Percentiles rank a stretch among this genome's conserved stretches.
phyloP scores from a whole-genome alignment of 2,329 filamentous ascomycete species.

The Pezicula carpinea region DNA sequence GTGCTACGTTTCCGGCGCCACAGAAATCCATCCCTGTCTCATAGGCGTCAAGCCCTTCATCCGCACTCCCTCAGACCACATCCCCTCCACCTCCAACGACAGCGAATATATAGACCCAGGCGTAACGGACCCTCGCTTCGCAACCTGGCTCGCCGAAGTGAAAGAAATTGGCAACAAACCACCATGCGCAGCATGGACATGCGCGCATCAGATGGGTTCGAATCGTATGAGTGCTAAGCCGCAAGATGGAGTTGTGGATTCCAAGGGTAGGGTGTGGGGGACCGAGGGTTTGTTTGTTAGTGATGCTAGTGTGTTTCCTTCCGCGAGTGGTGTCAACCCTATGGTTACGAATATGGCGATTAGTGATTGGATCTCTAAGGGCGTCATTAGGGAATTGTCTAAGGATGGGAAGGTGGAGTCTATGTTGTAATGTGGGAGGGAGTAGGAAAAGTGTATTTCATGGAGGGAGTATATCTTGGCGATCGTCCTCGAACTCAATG shows the following conservation, averaged over 20 bases:
- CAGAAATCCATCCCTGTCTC: conserved; percentile 68
- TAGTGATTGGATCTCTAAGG: conserved; percentile 58
- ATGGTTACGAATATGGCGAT: conserved; percentile 76
- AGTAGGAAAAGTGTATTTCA: background rate
- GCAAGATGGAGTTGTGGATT: conserved; percentile 53
- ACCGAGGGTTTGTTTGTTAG: conserved; percentile 61
- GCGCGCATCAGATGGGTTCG: conserved; percentile 79
- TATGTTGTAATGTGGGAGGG: conserved; percentile 8
- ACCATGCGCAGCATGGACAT: conserved; percentile 51
- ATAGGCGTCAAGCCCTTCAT: conserved; percentile 60
- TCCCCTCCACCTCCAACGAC: background rate
- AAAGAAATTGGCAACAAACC: conserved; percentile 44
- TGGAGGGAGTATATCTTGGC: too few species aligned
- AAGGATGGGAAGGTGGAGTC: conserved; percentile 6
- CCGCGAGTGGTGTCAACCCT: conserved; percentile 74
- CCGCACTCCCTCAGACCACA: conserved; percentile 4
- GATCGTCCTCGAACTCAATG: too few species aligned
- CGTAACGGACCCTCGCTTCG: conserved; percentile 55
- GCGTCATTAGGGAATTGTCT: conserved; percentile 44
- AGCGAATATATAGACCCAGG: conserved; percentile 28
- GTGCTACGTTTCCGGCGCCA: conserved; percentile 71
- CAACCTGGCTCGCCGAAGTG: conserved; percentile 52
- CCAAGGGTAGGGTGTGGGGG: conserved; percentile 59
- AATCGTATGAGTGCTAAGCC: conserved; percentile 60
- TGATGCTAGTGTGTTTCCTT: conserved; percentile 73